A percentile compares a stretch with the other conserved stretches of the same genome.
phyloP scores from a whole-genome alignment of 495 filamentous ascomycete species.

The Penicillium canescens region DNA sequence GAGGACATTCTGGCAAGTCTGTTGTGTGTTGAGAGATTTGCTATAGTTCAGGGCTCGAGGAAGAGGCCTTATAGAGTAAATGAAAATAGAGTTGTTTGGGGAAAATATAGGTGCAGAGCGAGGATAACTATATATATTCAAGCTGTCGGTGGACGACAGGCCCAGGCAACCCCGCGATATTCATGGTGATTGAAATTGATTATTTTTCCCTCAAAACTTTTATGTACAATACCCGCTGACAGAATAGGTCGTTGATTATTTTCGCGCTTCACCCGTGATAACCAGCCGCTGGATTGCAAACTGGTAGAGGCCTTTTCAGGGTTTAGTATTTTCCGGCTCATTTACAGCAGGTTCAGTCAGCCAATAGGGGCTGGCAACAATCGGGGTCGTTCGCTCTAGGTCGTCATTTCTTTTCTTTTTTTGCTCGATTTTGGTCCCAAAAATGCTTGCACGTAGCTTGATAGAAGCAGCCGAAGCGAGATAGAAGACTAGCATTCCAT shows the following conservation, averaged over 20 bases:
- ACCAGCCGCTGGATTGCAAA: background rate
- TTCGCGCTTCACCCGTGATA: background rate
- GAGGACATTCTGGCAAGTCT: background rate
- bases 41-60: background rate
- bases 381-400: background rate
- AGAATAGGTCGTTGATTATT: conserved; percentile 1
- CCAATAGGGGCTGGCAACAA: background rate
- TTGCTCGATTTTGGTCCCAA: background rate
- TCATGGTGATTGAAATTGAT: background rate
- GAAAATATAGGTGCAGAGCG: background rate
- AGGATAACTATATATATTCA: background rate
- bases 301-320: background rate
- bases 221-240: background rate
- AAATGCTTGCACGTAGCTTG: background rate
- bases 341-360: background rate
- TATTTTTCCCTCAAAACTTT: background rate
- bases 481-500: background rate
- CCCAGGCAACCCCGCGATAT: background rate
- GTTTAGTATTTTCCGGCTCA: conserved; percentile 1
- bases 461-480: background rate
- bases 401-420: background rate
- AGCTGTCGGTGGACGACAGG: background rate
- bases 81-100: background rate
- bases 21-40: too few relatives aligned
- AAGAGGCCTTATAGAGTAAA: conserved; percentile 2